These are phyloP conservation scores for Brassica incana DNA, from an alignment of 345 rosid species.

Conservation along the genomic window DNA sequence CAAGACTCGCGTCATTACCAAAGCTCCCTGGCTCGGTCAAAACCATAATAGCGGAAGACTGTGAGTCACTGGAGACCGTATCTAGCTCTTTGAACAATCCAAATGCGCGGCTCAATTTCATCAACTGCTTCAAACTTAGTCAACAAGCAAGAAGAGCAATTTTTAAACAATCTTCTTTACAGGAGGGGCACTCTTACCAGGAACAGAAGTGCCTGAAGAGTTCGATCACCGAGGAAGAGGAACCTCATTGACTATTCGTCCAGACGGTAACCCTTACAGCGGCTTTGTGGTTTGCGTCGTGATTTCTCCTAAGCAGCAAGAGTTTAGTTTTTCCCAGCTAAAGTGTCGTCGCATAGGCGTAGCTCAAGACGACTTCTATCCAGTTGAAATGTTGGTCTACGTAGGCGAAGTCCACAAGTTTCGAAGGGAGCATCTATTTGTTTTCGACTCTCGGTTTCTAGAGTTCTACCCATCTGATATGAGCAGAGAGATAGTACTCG, in stretches of 20 bases:
- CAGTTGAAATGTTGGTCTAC: neutral
- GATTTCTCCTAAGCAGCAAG: neutral
- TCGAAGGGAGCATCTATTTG: neutral
- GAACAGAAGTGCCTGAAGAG: neutral
- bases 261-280: neutral
- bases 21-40: neutral
- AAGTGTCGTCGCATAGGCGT: neutral
- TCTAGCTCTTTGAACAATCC: neutral
- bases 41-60: rapidly evolving
- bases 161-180: neutral
- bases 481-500: slow-evolving; percentile 1
- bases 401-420: neutral
- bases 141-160: neutral
- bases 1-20: slow-evolving; percentile 11
- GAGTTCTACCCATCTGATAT: neutral
- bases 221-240: slow-evolving; percentile 1
- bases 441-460: neutral
- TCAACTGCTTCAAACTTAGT: slow-evolving; percentile 3
- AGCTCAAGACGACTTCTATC: neutral
- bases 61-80: slow-evolving; percentile 12
- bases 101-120: neutral
- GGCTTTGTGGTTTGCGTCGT: neutral
- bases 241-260: neutral
- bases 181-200: neutral
- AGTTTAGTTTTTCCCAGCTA: neutral